These are phyloP conservation scores for Xylariaceae sp. DNA, from an alignment of 2,329 filamentous ascomycete species.

Conservation along the genomic window DNA sequence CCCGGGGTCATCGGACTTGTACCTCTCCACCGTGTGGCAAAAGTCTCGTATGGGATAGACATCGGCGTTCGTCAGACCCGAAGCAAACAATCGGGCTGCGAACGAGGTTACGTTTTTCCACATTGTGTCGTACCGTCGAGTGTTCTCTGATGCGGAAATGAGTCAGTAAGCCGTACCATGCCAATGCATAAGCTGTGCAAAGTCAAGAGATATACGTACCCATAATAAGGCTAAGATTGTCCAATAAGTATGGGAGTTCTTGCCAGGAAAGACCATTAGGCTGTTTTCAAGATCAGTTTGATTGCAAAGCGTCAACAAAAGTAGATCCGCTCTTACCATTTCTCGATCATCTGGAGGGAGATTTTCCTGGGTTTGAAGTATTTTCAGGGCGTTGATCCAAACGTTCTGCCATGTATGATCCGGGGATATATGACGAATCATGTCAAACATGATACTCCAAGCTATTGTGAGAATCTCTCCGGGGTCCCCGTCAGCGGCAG, in stretches of 20 bases:
- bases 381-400: conserved; percentile 3
- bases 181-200: neutral
- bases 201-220: neutral
- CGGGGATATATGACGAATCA: neutral
- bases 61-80: neutral
- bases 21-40: neutral
- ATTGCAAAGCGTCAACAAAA: neutral
- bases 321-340: neutral
- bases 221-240: neutral
- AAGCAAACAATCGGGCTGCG: neutral
- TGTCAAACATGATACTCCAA: neutral
- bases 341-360: neutral
- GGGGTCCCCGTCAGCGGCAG: neutral
- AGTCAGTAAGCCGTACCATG: neutral
- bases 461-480: neutral
- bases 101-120: conserved; percentile 1
- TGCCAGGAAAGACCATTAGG: neutral
- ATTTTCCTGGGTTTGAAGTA: neutral
- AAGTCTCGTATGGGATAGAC: neutral
- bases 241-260: neutral
- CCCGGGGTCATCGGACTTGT: neutral
- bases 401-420: conserved; percentile 2
- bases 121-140: neutral
- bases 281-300: neutral
- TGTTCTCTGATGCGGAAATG: neutral